A percentile compares a stretch with the other conserved stretches of the same genome.
phyloP scores from a whole-genome alignment of 345 rosid genomes.

The Syzygium grande region DNA sequence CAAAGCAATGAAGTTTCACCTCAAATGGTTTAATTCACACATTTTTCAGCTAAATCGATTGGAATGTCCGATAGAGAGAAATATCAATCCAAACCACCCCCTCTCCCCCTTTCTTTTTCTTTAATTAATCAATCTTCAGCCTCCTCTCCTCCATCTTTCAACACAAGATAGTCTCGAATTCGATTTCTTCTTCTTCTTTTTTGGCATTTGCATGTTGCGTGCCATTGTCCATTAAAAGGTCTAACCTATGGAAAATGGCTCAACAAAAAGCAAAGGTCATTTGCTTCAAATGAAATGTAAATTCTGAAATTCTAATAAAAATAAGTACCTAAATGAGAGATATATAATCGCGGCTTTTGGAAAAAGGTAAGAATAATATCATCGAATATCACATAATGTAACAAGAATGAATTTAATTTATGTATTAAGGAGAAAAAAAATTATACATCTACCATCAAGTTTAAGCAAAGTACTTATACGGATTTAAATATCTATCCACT shows the following conservation, averaged over 20 bases:
- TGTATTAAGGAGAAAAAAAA: background rate
- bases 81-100: too few relatives aligned
- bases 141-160: background rate
- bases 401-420: background rate
- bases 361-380: background rate
- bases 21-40: background rate
- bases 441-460: background rate
- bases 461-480: background rate
- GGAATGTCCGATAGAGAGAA: background rate
- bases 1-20: background rate
- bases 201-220: background rate
- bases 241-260: background rate
- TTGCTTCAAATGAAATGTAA: background rate
- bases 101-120: background rate
- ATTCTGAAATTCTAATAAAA: background rate
- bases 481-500: background rate
- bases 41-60: background rate
- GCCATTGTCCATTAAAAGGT: background rate
- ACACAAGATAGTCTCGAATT: background rate
- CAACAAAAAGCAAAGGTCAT: background rate
- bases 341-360: too few relatives aligned
- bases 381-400: accelerated
- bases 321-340: background rate
- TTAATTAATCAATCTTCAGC: background rate
- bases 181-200: background rate